phyloP scores from a whole-genome alignment of 768 basidiomycete genomes.

The Lactarius sp. region DNA sequence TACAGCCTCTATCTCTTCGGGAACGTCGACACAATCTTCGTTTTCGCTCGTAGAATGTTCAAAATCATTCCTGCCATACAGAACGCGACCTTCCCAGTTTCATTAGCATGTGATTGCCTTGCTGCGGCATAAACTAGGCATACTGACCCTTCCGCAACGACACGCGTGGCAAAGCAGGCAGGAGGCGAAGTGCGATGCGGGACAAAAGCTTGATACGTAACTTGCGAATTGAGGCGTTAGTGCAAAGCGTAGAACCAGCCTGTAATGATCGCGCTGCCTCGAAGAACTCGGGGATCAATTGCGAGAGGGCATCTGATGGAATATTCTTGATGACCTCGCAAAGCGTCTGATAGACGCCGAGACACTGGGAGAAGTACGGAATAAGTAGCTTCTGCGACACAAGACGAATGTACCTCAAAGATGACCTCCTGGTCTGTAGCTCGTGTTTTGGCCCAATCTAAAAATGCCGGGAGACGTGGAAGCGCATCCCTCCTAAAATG shows the following conservation, averaged over 20 bases:
- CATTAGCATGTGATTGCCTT: not conserved
- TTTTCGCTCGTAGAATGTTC: conserved; percentile 22
- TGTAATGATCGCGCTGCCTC: conserved; percentile 43
- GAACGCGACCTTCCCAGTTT: conserved; percentile 2
- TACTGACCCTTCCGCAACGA: conserved; percentile 42
- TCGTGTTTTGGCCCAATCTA: conserved; percentile 14
- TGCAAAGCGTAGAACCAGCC: conserved; percentile 37
- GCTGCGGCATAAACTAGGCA: not conserved
- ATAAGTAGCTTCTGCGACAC: conserved; percentile 3
- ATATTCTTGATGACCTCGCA: conserved; percentile 67
- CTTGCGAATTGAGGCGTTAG: conserved; percentile 67
- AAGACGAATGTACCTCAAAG: conserved; percentile 19
- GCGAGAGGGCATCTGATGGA: conserved; percentile 47
- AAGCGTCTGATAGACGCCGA: conserved; percentile 64
- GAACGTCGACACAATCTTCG: conserved; percentile 56
- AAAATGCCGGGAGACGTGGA: conserved; percentile 12
- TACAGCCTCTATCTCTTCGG: conserved; percentile 70
- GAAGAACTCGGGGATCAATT: conserved; percentile 42
- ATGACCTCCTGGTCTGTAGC: conserved; percentile 8
- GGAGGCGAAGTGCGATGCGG: conserved; percentile 54
- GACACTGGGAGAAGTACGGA: conserved; percentile 40
- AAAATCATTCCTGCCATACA: conserved; percentile 14
- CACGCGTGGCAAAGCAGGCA: conserved; percentile 44
- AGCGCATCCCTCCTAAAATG: conserved; percentile 50
- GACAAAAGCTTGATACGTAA: conserved; percentile 62